Conservation (phyloP, 768 basidiomycete species). For the Termitomyces sp. region DNA sequence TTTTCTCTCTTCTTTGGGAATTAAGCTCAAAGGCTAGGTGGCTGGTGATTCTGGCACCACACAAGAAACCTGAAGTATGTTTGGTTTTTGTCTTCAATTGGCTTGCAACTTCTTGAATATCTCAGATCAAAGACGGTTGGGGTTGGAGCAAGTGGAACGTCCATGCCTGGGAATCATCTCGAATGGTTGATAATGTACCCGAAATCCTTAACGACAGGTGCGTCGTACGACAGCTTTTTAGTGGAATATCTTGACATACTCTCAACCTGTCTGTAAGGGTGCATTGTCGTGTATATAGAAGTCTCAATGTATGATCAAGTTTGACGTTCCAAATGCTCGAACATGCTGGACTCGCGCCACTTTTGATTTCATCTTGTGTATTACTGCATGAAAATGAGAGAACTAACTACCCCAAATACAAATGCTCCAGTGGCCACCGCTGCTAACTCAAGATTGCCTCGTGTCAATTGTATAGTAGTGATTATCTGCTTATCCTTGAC, state of each 20-base stretch:
- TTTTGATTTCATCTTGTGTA: slow-evolving; percentile 1
- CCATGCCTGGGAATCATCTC: slow-evolving; percentile 37
- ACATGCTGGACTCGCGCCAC: neutral
- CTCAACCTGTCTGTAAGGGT: slow-evolving; percentile 30
- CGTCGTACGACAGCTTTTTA: neutral
- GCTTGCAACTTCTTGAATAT: neutral
- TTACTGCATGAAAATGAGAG: slow-evolving; percentile 23
- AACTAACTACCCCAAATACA: slow-evolving; percentile 26
- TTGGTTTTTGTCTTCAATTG: neutral
- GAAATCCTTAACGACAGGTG: slow-evolving; percentile 47
- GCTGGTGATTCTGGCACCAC: slow-evolving; percentile 67
- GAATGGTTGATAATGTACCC: slow-evolving; percentile 32
- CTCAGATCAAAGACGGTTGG: slow-evolving; percentile 60
- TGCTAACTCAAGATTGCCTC: slow-evolving; percentile 14
- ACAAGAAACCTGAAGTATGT: slow-evolving; percentile 69
- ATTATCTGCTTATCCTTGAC: slow-evolving; percentile 3
- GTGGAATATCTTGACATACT: neutral
- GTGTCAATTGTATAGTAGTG: slow-evolving; percentile 5
- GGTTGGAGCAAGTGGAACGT: slow-evolving; percentile 61
- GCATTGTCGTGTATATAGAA: slow-evolving; percentile 48
- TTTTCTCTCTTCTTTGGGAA: slow-evolving; percentile 62
- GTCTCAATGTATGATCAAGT: slow-evolving; percentile 25
- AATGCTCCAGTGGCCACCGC: slow-evolving; percentile 31
- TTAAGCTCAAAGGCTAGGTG: slow-evolving; percentile 55
- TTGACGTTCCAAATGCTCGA: neutral